Percentiles rank a stretch among this genome's conserved stretches.
These are phyloP conservation scores for Ambrosia trifida DNA, from an alignment of 129 eudicot species.

Conservation along the genomic window DNA sequence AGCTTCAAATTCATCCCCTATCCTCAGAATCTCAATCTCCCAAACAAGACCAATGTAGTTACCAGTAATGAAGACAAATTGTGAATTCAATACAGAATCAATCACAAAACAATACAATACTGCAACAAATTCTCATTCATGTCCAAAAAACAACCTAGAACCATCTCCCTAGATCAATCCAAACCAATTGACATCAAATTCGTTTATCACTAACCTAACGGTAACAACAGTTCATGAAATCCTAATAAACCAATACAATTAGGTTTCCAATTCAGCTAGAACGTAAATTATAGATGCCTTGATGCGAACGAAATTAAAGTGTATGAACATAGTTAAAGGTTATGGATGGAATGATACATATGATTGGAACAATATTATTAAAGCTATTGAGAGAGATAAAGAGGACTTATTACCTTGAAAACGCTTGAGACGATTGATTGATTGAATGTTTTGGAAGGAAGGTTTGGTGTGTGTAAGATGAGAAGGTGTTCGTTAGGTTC, in stretches of 20 bases:
- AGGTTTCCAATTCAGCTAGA: slow-evolving; percentile 15
- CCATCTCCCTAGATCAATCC: slow-evolving; percentile 4
- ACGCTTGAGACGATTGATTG: background rate
- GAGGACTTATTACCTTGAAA: slow-evolving; percentile 26
- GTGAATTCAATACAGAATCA: background rate
- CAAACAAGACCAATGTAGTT: background rate
- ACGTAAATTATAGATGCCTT: background rate
- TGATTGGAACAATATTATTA: slow-evolving; percentile 7
- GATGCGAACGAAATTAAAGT: slow-evolving; percentile 11
- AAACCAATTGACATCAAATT: slow-evolving; percentile 20
- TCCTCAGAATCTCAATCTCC: background rate
- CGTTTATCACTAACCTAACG: slow-evolving; percentile 17
- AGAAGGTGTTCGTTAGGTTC: slow-evolving; percentile 19
- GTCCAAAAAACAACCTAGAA: slow-evolving; percentile 1
- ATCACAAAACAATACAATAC: background rate
- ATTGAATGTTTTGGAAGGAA: slow-evolving; percentile 4
- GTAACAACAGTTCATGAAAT: background rate
- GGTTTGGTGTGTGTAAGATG: background rate
- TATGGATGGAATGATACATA: background rate
- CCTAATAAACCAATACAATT: background rate
- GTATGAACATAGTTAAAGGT: background rate
- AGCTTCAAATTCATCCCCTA: slow-evolving; percentile 10
- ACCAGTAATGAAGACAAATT: too few relatives aligned
- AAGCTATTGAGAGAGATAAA: background rate
- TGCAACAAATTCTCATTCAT: slow-evolving; percentile 4